Evolutionary conservation across 2,329 filamentous ascomycete species (phyloP), one percentile per base, ranked within the genome.

Genomic region (Fusarium sp.): DNA sequence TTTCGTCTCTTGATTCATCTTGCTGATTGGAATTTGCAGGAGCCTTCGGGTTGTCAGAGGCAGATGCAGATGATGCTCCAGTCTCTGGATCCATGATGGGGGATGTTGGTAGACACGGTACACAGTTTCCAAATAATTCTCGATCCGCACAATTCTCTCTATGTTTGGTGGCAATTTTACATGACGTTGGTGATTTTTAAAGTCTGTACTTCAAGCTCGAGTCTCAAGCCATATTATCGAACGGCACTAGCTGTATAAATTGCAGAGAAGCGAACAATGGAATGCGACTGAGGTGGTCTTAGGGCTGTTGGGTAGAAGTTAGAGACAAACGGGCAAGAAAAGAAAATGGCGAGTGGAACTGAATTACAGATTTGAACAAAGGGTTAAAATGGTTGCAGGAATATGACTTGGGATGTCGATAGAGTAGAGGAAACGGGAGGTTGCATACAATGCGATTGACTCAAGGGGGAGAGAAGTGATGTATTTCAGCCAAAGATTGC

Each of bases 1-100:
- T 75, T 49, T 85, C 83, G 14, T 83, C 83, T 30, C 81, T 80
- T 15, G 80, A 80, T 57, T 79, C 81, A 71, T 79, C 63, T 77
- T 78, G 80, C 30, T 79, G 78, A 7, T 78, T 71, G 35, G 81
- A 75, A 41, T 77, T 73, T 18, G 74, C 73, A 60, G 80, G 80
- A 40, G 79, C 61, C 52, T 74, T 71, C 45, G 72, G 69, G 50
- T 62, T 53, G 26, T 50, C 53, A 53, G 69, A 55, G 35, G 57
- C 60, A 30, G 58, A 60, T 18, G 60, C 53, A 33, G 71, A 62
- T 27, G 62, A 55, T 32, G 48, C 26, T 33, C 52, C 46, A 62
- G 69, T 55, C 40, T 71, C 67, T 54, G 52, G 60, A 50, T 77
- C 71, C 74, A 77, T 76, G 50, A 32, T 62, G 59, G 15, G 38